These are phyloP conservation scores for Camellia oleifera DNA, from an alignment of 179 eudicot species.

Conservation along the genomic window DNA sequence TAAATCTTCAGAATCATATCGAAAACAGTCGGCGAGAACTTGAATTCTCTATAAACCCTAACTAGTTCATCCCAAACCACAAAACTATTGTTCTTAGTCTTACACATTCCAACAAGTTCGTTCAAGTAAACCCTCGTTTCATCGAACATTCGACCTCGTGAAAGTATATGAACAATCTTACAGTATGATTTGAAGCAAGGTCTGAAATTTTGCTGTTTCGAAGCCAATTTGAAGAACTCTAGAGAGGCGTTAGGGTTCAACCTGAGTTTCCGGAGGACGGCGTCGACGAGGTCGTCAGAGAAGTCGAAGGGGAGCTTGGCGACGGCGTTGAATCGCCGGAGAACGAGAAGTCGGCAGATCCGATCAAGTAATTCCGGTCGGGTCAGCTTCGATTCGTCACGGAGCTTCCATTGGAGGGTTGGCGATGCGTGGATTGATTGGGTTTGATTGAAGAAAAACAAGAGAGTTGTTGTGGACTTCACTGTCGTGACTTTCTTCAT, in stretches of 20 bases:
- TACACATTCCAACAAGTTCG: constrained; percentile 34
- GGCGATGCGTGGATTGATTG: constrained; percentile 20
- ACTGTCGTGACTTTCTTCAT: background rate
- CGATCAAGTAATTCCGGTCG: constrained; percentile 42
- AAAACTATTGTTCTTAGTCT: too few species aligned
- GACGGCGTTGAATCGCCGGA: constrained; percentile 50
- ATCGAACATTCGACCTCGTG: constrained; percentile 50
- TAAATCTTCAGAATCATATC: too few species aligned
- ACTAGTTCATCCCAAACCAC: too few species aligned
- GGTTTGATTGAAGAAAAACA: constrained; percentile 13
- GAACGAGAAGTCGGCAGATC: constrained; percentile 55
- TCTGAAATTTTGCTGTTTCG: constrained; percentile 36
- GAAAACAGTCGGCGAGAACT: too few species aligned
- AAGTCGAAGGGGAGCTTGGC: constrained; percentile 42
- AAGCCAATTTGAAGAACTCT: constrained; percentile 51
- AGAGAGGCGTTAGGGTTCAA: constrained; percentile 52
- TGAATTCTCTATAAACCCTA: too few species aligned
- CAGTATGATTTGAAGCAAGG: constrained; percentile 50
- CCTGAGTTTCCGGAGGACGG: constrained; percentile 45
- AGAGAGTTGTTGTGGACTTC: background rate
- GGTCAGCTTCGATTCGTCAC: constrained; percentile 30
- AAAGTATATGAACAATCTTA: constrained; percentile 63
- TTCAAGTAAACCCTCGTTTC: constrained; percentile 48
- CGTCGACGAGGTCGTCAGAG: constrained; percentile 53
- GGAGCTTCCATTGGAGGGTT: constrained; percentile 28